phyloP scores from a whole-genome alignment of 139 green algal species.

The Spirogloea muscicola region DNA sequence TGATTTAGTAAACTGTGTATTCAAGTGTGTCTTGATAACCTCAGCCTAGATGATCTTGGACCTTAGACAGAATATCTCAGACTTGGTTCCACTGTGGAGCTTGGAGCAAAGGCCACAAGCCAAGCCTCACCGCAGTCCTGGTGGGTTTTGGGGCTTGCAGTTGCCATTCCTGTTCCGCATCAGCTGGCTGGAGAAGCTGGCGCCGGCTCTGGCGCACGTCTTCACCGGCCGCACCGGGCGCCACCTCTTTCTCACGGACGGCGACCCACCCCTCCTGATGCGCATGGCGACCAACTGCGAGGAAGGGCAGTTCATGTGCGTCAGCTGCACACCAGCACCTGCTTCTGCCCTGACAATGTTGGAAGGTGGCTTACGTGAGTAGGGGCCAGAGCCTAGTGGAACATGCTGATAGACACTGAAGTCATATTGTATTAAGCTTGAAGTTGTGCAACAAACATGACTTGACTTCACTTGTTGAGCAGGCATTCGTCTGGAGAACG shows the following conservation, averaged over 20 bases:
- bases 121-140: no score
- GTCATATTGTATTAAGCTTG: background rate
- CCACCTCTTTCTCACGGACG: constrained; percentile 40
- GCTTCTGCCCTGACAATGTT: background rate
- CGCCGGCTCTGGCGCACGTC: constrained; percentile 24
- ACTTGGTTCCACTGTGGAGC: no score
- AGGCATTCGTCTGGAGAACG: background rate
- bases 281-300: constrained; percentile 7
- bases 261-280: constrained; percentile 14
- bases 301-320: constrained; percentile 10
- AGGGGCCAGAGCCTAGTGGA: background rate
- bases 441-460: background rate
- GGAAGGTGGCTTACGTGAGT: background rate
- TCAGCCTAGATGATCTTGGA: no score
- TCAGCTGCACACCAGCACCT: background rate
- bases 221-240: constrained; percentile 21
- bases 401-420: background rate
- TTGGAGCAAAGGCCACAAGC: no score
- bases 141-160: background rate
- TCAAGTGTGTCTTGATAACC: background rate
- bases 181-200: constrained; percentile 23
- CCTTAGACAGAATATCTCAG: no score
- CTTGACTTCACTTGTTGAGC: background rate
- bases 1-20: background rate
- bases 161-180: constrained; percentile 37